phyloP scores from a whole-genome alignment of 2,329 filamentous ascomycete genomes.

The Cladophialophora immunda region DNA sequence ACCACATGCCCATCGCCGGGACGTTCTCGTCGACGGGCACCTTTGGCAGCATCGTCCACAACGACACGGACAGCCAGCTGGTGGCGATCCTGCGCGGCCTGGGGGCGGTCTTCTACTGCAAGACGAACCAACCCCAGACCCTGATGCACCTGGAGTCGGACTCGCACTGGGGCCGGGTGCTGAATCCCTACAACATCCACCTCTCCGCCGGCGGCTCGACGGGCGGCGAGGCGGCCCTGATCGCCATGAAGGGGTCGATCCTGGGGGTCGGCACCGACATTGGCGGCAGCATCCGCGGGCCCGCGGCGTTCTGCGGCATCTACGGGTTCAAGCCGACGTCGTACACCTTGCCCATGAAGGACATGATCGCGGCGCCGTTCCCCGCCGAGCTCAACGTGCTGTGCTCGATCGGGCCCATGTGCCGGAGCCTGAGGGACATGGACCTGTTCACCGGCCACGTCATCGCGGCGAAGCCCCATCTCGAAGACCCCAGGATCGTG shows the following conservation, averaged over 20 bases:
- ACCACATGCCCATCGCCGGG: slow-evolving; percentile 52
- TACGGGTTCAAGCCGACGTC: slow-evolving; percentile 53
- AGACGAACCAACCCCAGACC: slow-evolving; percentile 46
- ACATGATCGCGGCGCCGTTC: slow-evolving; percentile 20
- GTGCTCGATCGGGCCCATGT: slow-evolving; percentile 29
- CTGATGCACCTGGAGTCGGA: slow-evolving; percentile 46
- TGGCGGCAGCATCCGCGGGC: slow-evolving; percentile 52
- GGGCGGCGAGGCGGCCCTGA: slow-evolving; percentile 65
- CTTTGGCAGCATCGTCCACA: slow-evolving; percentile 24
- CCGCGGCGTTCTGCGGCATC: slow-evolving; percentile 51
- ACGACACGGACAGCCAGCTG: slow-evolving; percentile 31
- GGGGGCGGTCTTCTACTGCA: slow-evolving; percentile 46
- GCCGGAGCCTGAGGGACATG: slow-evolving; percentile 56
- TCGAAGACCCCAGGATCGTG: slow-evolving; percentile 59
- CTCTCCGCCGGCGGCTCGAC: slow-evolving; percentile 63
- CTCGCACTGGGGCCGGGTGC: slow-evolving; percentile 50
- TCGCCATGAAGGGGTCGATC: slow-evolving; percentile 61
- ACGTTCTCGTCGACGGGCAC: slow-evolving; percentile 25
- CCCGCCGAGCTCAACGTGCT: slow-evolving; percentile 31
- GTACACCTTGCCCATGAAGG: slow-evolving; percentile 49
- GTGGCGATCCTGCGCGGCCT: slow-evolving; percentile 41
- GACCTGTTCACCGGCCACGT: slow-evolving; percentile 54
- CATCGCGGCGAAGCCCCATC: slow-evolving; percentile 59
- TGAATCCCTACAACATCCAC: slow-evolving; percentile 63
- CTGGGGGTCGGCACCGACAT: slow-evolving; percentile 66